A percentile compares a stretch with the other conserved stretches of the same genome.
These are phyloP conservation scores for Fusarium sterilihyphosum DNA, from an alignment of 2,329 filamentous ascomycete species.

Conservation along the genomic window DNA sequence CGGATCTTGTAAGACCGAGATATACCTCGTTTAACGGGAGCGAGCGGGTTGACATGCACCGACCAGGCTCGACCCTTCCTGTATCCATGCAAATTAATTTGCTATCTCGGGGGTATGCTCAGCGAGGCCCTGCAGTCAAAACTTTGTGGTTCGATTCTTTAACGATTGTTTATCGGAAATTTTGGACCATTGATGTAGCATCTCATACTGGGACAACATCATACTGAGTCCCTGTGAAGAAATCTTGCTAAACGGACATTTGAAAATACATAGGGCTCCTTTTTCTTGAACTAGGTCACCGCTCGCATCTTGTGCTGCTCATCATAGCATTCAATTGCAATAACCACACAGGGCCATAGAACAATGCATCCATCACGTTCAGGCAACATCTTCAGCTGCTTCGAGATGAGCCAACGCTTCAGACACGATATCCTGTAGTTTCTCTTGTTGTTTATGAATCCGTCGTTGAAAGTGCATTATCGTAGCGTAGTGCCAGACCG, in stretches of 20 bases:
- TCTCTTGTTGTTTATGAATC: not conserved
- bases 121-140: rapidly evolving
- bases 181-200: not conserved
- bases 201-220: not conserved
- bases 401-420: not conserved
- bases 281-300: not conserved
- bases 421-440: not conserved
- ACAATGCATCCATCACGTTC: not conserved
- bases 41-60: not conserved
- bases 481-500: not conserved
- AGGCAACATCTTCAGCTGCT: not conserved
- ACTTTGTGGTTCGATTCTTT: rapidly evolving
- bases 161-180: rapidly evolving
- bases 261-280: rapidly evolving
- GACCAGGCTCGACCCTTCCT: not conserved
- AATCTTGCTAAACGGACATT: not conserved
- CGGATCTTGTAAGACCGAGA: not conserved
- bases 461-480: not conserved
- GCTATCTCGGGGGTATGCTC: rapidly evolving
- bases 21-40: not conserved
- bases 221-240: no score
- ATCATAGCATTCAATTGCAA: not conserved
- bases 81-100: rapidly evolving
- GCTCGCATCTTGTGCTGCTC: not conserved
- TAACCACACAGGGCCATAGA: not conserved